A percentile compares a stretch with the other conserved stretches of the same genome.
Evolutionary conservation across 805 yeast species (phyloP).

Genomic region (Kodamaea sagamina): DNA sequence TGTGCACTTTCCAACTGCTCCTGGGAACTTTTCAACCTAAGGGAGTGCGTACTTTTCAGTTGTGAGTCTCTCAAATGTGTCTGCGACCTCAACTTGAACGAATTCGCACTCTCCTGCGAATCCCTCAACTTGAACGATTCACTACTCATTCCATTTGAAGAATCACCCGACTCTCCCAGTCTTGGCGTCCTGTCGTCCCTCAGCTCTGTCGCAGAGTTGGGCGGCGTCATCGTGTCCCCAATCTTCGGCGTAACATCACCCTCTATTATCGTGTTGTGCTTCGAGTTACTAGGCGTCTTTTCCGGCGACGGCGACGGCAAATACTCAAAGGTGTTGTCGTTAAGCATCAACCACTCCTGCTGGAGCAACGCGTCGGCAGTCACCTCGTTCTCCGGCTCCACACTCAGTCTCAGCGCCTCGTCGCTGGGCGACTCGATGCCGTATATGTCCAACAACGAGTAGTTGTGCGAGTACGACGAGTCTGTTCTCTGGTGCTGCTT

Average conservation of each 20-base stretch:
- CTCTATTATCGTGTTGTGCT: conserved; percentile 6
- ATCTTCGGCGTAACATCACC: conserved; percentile 1
- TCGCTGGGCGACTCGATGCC: conserved; percentile 25
- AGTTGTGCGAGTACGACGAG: conserved; percentile 36
- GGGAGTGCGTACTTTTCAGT: no score
- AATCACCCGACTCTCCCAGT: no score
- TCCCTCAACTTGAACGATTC: no score
- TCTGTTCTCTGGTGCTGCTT: conserved; percentile 30
- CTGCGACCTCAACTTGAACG: no score
- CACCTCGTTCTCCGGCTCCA: not conserved
- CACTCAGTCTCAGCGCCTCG: not conserved
- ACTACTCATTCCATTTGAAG: no score
- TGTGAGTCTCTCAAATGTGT: no score
- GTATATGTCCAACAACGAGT: conserved; percentile 41
- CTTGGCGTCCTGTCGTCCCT: not conserved
- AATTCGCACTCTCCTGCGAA: no score
- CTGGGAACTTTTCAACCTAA: no score
- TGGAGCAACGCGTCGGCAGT: conserved; percentile 4
- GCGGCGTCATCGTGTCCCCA: conserved; percentile 3
- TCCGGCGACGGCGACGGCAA: conserved; percentile 1
- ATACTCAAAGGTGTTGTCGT: not conserved
- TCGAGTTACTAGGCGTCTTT: conserved; percentile 4
- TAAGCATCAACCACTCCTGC: conserved; percentile 3
- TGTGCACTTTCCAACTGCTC: no score
- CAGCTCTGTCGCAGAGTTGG: not conserved